phyloP scores from a whole-genome alignment of 805 yeast genomes.

The Zygotorulaspora sp. region DNA sequence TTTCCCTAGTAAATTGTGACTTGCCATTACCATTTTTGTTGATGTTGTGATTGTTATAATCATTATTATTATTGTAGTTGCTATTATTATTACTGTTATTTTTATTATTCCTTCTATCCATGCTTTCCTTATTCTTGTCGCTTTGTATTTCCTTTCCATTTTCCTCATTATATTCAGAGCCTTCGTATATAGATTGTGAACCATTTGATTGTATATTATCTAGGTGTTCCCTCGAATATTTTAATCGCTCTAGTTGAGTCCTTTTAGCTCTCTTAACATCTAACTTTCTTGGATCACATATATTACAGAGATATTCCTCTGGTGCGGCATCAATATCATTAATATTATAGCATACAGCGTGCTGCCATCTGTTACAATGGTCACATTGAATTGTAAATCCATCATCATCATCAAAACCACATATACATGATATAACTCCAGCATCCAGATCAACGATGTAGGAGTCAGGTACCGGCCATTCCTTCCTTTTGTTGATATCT shows the following conservation, averaged over 20 bases:
- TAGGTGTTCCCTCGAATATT: slow-evolving; percentile 10
- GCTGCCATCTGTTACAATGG: slow-evolving; percentile 90
- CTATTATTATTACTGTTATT: neutral
- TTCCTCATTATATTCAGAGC: slow-evolving; percentile 1
- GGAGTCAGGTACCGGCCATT: slow-evolving; percentile 35
- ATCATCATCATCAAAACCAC: slow-evolving; percentile 82
- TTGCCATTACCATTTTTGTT: neutral
- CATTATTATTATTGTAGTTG: slow-evolving; percentile 1
- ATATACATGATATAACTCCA: slow-evolving; percentile 84
- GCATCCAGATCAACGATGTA: slow-evolving; percentile 75
- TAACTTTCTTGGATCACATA: slow-evolving; percentile 56
- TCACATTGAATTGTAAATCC: slow-evolving; percentile 96
- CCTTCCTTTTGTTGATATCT: slow-evolving; percentile 13
- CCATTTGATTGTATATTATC: neutral
- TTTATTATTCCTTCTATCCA: neutral
- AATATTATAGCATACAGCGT: slow-evolving; percentile 84
- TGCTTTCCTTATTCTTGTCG: neutral
- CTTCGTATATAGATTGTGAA: neutral
- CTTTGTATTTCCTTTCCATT: slow-evolving; percentile 1
- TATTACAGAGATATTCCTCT: slow-evolving; percentile 74
- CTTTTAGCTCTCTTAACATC: slow-evolving; percentile 42
- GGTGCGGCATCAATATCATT: slow-evolving; percentile 70
- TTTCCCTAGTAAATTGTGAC: slow-evolving; percentile 7
- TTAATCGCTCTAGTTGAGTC: slow-evolving; percentile 35
- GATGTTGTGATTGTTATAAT: slow-evolving; percentile 1